Evolutionary conservation across 2,329 filamentous ascomycete species (phyloP), one percentile per base, ranked within the genome.

Genomic region (Sporothrix inflata): DNA sequence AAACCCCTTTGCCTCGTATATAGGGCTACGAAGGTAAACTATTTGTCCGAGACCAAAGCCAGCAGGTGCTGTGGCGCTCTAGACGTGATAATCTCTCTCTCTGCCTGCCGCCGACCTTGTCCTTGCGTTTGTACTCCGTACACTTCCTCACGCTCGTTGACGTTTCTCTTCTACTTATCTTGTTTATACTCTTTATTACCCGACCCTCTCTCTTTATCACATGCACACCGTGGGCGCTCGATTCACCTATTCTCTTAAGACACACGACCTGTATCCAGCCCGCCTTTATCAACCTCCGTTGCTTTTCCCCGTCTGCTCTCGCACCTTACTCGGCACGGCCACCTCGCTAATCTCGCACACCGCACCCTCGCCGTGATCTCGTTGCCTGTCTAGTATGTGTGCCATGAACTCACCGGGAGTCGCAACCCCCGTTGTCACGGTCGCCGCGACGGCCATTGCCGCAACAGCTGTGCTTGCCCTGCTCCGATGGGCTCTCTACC

Each of bases 401-500:
- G 49, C 40, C n/a, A 51, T 60, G 60, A 11, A 19, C 47, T 40
- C 70, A 9, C 21, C 47, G 34, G 61, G 49, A 53, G 73, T 69
- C 2, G 42, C 73, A 30, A 16, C 42, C 3, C 19, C 60, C 61
- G 72, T 71, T 4, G 60, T 72, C 16, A 30, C 66, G 6, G 38
- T 47, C n/a, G 60, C 60, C 24, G 53, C 65, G 53, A 73, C 76
- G 12, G 76, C 76, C 30, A 63, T 77, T 3, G 74, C 73, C 8
- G 78, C 77, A 0, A 68, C 74, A 3, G 73, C 74, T 1, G 16
- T 76, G 9, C 55, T 79, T 16, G 57, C 75, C 7, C 14, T 77
- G 7, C 71, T 78, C 63, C 75, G 74, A 30, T 66, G 73, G 73
- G 63, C 70, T 1, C 73, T 79, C 16, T 78, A 76, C 71, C 78